Conservation (phyloP, 768 basidiomycete genomes). For the Suillus occidentalis region DNA sequence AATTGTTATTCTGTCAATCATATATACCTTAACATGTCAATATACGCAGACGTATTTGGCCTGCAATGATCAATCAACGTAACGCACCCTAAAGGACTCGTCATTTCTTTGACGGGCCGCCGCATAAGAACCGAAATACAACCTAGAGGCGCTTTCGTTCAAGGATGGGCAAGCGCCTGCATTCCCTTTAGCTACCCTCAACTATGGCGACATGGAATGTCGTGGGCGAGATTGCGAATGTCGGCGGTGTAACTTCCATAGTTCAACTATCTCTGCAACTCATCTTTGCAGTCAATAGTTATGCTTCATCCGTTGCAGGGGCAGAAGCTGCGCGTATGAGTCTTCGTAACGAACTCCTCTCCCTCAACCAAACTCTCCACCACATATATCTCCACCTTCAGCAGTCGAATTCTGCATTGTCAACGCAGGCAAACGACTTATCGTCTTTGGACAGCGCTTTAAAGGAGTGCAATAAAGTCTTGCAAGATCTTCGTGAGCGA, state of each 20-base stretch:
- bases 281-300: not conserved
- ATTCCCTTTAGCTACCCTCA: not conserved
- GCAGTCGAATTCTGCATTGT: not conserved
- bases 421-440: not conserved
- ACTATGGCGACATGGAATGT: not conserved
- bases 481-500: not conserved
- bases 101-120: too few relatives aligned
- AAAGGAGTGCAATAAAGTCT: not conserved
- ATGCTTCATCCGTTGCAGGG: not conserved
- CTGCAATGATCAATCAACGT: too few relatives aligned
- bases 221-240: not conserved
- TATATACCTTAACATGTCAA: too few relatives aligned
- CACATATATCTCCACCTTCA: not conserved
- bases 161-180: not conserved
- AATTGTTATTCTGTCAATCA: too few relatives aligned
- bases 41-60: too few relatives aligned
- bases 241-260: not conserved
- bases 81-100: too few relatives aligned
- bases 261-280: conserved; percentile 1
- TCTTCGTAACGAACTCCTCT: not conserved
- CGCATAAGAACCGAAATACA: too few relatives aligned
- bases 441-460: not conserved
- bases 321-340: not conserved
- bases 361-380: not conserved
- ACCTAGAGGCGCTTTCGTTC: not conserved